Percentiles rank a stretch among this genome's conserved stretches.
Conservation (phyloP, 2,329 filamentous ascomycete species). For the Dactylellina sp. region DNA sequence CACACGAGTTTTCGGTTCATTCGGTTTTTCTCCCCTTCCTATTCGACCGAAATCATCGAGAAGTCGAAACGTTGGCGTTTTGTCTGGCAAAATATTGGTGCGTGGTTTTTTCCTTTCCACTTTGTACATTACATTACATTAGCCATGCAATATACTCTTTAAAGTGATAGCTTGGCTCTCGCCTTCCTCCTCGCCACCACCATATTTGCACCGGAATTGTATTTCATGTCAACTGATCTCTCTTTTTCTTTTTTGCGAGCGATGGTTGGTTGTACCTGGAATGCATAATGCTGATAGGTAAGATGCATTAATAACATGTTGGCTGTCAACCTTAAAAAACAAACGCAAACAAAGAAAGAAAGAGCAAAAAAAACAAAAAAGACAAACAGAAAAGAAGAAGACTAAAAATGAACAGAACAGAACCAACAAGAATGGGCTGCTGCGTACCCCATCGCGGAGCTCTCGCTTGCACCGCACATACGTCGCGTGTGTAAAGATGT, state of each 20-base stretch:
- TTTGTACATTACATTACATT: not conserved
- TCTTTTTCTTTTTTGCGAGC: too few species aligned
- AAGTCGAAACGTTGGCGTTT: constrained; percentile 39
- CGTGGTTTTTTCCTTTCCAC: not conserved
- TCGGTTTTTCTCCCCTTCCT: constrained; percentile 16
- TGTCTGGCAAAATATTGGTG: not conserved
- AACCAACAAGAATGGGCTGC: too few species aligned
- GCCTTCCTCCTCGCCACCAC: not conserved
- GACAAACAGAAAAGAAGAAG: not conserved
- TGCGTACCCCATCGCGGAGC: constrained; percentile 48
- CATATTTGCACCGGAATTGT: not conserved
- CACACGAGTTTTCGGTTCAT: not conserved
- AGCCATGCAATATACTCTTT: too few species aligned
- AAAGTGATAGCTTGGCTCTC: too few species aligned
- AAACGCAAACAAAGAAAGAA: constrained; percentile 9
- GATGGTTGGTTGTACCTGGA: constrained; percentile 5
- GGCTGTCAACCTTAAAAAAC: constrained; percentile 38
- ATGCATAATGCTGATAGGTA: not conserved
- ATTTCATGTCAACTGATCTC: constrained; percentile 32
- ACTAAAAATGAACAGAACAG: not conserved
- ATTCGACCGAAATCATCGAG: constrained; percentile 11
- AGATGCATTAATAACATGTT: constrained; percentile 40
- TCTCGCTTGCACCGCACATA: constrained; percentile 41
- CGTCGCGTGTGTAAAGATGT: not conserved
- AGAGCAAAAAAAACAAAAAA: constrained; percentile 3